Percentiles rank a stretch among this genome's conserved stretches.
phyloP scores from a whole-genome alignment of 176 grass and related monocot genomes.

The Eleusine coracana region DNA sequence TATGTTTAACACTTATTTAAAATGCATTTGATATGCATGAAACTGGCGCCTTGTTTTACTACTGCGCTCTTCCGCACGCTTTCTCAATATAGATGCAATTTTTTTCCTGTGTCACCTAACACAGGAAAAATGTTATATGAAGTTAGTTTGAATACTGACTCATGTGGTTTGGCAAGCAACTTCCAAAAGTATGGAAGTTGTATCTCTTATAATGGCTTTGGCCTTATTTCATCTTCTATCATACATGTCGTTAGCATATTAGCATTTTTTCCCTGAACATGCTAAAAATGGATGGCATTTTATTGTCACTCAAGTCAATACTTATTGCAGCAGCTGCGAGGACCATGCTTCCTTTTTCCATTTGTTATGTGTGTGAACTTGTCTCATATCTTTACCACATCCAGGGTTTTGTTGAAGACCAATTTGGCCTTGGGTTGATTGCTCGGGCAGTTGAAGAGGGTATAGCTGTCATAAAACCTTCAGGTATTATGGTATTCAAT shows the following conservation, averaged over 20 bases:
- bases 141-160: not conserved
- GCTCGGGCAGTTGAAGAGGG: conserved; percentile 98
- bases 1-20: not conserved
- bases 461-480: conserved; percentile 97
- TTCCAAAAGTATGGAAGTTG: not conserved
- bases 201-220: not conserved
- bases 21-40: conserved; percentile 12
- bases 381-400: conserved; percentile 27
- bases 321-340: conserved; percentile 14
- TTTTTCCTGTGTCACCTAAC: not conserved
- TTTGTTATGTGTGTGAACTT: conserved; percentile 35
- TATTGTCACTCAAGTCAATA: not conserved
- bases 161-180: not conserved
- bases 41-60: not conserved
- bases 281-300: conserved; percentile 6
- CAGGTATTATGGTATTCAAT: conserved; percentile 93
- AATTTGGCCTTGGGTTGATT: conserved; percentile 96
- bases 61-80: not conserved
- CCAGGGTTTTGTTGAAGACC: conserved; percentile 95
- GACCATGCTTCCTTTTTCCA: conserved; percentile 11
- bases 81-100: not conserved
- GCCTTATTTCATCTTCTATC: not conserved
- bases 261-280: not conserved
- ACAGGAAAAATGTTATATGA: not conserved
- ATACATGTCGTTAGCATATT: not conserved